phyloP scores from a whole-genome alignment of 306 rosid species.

The Dryas octopetala region DNA sequence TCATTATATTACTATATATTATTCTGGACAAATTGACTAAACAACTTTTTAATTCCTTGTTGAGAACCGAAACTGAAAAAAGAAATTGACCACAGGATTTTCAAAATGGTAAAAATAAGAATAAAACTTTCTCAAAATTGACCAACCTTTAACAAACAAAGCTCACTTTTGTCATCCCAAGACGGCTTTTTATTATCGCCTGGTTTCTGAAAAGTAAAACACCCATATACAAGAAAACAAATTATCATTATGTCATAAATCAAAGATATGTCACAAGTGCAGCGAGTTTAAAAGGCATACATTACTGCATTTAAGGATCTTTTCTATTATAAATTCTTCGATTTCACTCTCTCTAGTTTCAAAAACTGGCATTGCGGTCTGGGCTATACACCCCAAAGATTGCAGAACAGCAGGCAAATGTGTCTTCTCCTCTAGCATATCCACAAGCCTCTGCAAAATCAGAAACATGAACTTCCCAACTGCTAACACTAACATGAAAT shows the following conservation, averaged over 20 bases:
- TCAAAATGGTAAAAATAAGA: not conserved
- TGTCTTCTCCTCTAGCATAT: slow-evolving; percentile 75
- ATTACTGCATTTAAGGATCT: slow-evolving; percentile 61
- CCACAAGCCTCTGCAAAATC: slow-evolving; percentile 81
- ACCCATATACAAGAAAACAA: slow-evolving; percentile 30
- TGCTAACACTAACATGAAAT: slow-evolving; percentile 4
- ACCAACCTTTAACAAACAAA: slow-evolving; percentile 86
- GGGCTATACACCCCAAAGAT: slow-evolving; percentile 94
- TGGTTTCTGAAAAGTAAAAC: slow-evolving; percentile 59
- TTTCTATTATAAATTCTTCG: slow-evolving; percentile 64
- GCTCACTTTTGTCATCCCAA: slow-evolving; percentile 87
- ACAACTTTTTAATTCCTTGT: not conserved
- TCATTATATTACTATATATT: not conserved
- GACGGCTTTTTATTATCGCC: slow-evolving; percentile 48
- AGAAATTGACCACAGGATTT: not conserved
- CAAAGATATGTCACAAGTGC: slow-evolving; percentile 17
- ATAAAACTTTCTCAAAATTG: slow-evolving; percentile 16
- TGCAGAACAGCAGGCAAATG: slow-evolving; percentile 93
- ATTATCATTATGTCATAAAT: slow-evolving; percentile 28
- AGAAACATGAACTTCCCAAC: slow-evolving; percentile 34
- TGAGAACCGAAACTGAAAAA: not conserved
- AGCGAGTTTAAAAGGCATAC: slow-evolving; percentile 47
- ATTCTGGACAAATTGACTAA: slow-evolving; percentile 12
- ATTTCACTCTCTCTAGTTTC: slow-evolving; percentile 93
- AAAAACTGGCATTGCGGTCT: slow-evolving; percentile 94